Base-by-base conservation (phyloP, 2,329 filamentous ascomycete species). In the Trichocomaceae sp. region DNA sequence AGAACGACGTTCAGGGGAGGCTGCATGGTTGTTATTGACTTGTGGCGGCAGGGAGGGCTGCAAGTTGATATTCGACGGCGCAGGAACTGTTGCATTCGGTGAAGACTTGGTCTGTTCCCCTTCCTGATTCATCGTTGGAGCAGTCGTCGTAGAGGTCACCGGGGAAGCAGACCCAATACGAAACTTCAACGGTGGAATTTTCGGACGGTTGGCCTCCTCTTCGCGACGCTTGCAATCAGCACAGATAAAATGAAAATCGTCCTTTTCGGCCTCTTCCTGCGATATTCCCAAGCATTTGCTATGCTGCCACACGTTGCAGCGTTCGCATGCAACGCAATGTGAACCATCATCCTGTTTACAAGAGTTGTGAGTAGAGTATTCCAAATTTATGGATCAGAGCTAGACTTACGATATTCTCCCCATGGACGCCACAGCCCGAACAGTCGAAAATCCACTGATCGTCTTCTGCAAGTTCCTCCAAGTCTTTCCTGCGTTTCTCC, bases 231-330 rank as follows among this genome's bases (percentile, higher is more conserved):
- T 83, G 75, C 93, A 99, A 47, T 86, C 83, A 33, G 76, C 76
- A 73, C 92, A 97, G 60, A 96, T 72, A 65, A 96, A 96, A 58
- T 88, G 84, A 64, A 97, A 97, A 61, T 95, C 88, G 1, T 89
- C 83, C 47, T 84, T 79, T 60, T 96, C 92, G 0, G 90, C 91
- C 59, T 91, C 87, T 57, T 80, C 75, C 63, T 95, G 82, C 46
- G 82, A 81, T 59, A 97, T 87, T 41, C 85, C 86, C 57, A 96
- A 81, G 66, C 93, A 99, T 64, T 87, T 89, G 77, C 90, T 95
- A 67, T 99, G 93, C 69, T 97, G 92, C 93, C 93, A 99, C 47
- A 95, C 86, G 66, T 86, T 95, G 76, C 93, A 99, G 61, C 80
- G 85, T 67, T 99, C 93, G 72, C 93, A 99, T 26, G 91, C 88